A percentile compares a stretch with the other conserved stretches of the same genome.
phyloP scores from a whole-genome alignment of 805 yeast genomes.

The Dipodascus albidus region DNA sequence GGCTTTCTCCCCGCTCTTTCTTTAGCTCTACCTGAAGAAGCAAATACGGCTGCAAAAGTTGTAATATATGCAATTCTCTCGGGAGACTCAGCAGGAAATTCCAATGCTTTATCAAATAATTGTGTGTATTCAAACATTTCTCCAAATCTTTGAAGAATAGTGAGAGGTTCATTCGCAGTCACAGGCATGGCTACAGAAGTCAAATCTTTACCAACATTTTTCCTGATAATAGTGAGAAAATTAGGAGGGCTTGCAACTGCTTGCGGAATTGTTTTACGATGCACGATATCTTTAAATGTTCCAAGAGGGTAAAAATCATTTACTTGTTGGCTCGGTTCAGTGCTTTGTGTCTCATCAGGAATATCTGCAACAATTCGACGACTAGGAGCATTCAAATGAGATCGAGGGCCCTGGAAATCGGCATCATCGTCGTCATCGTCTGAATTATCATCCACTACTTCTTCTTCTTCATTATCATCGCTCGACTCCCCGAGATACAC shows the following conservation, averaged over 20 bases:
- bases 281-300: slow-evolving; percentile 26
- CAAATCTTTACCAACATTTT: slow-evolving; percentile 87
- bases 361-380: background rate
- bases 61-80: slow-evolving; percentile 56
- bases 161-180: slow-evolving; percentile 82
- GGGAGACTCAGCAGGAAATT: slow-evolving; percentile 34
- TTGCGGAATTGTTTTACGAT: slow-evolving; percentile 46
- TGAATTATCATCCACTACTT: slow-evolving; percentile 13
- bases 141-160: slow-evolving; percentile 66
- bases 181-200: slow-evolving; percentile 83
- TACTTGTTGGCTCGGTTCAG: slow-evolving; percentile 9
- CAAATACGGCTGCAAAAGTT: slow-evolving; percentile 65
- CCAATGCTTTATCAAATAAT: slow-evolving; percentile 53
- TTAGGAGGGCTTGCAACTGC: slow-evolving; percentile 70
- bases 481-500: slow-evolving; percentile 11
- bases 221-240: slow-evolving; percentile 63
- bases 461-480: slow-evolving; percentile 13
- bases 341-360: background rate
- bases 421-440: slow-evolving; percentile 13
- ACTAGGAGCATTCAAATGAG: slow-evolving; percentile 12
- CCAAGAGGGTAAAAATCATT: slow-evolving; percentile 58
- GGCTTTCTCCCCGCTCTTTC: slow-evolving; percentile 78
- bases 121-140: slow-evolving; percentile 71
- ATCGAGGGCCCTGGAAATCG: slow-evolving; percentile 7
- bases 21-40: slow-evolving; percentile 63